Evolutionary conservation across 2,329 filamentous ascomycete genomes (phyloP).

Genomic region (Colletotrichum endophyticum): DNA sequence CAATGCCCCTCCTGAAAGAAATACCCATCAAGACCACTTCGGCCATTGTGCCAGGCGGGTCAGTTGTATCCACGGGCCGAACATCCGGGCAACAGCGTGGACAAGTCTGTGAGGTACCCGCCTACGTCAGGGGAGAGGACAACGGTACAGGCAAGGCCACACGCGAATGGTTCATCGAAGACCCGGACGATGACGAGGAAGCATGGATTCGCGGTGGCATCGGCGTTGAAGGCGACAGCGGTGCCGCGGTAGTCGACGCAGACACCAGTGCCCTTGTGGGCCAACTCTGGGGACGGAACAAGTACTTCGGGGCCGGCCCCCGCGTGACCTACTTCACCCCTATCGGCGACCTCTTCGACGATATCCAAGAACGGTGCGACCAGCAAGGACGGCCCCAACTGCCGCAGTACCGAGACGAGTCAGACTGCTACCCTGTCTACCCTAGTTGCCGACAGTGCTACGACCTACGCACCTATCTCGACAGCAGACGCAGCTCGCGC

Average conservation of each 20-base stretch:
- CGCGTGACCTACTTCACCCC: slow-evolving; percentile 49
- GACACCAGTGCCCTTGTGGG: slow-evolving; percentile 42
- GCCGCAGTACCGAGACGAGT: slow-evolving; percentile 44
- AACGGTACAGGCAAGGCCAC: slow-evolving; percentile 48
- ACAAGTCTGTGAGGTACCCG: slow-evolving; percentile 47
- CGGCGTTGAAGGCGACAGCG: slow-evolving; percentile 49
- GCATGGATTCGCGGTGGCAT: slow-evolving; percentile 51
- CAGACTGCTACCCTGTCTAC: slow-evolving; percentile 42
- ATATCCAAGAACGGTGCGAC: slow-evolving; percentile 49
- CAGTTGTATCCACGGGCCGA: slow-evolving; percentile 44
- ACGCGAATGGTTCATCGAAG: slow-evolving; percentile 51
- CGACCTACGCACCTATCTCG: slow-evolving; percentile 43
- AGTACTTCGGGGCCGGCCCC: slow-evolving; percentile 45
- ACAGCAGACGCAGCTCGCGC: slow-evolving; percentile 45
- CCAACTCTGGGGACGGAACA: slow-evolving; percentile 50
- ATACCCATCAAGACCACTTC: slow-evolving; percentile 34
- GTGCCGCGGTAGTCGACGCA: slow-evolving; percentile 47
- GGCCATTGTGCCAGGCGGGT: slow-evolving; percentile 36
- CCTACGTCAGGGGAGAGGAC: slow-evolving; percentile 40
- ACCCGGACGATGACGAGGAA: slow-evolving; percentile 43
- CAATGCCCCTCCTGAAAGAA: slow-evolving; percentile 34
- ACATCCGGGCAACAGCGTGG: slow-evolving; percentile 48
- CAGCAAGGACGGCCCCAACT: slow-evolving; percentile 42
- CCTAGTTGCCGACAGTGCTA: slow-evolving; percentile 47
- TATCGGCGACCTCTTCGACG: slow-evolving; percentile 47